Evolutionary conservation across 2,329 filamentous ascomycete species (phyloP).

Genomic region (Penicillium glabrum): DNA sequence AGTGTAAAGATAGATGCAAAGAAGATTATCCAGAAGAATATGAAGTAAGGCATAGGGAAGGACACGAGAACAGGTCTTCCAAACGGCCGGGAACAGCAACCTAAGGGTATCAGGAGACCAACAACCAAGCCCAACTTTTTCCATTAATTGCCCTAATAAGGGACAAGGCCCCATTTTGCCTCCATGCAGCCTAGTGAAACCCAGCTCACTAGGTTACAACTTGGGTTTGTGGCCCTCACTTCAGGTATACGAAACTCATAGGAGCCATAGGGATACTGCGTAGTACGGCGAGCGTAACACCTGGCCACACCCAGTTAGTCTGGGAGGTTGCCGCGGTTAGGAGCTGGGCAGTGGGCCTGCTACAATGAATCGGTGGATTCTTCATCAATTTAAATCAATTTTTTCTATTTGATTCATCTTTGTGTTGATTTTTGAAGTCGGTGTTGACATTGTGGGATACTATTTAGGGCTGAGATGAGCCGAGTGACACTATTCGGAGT

Average conservation of each 20-base stretch:
- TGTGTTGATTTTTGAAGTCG: background rate
- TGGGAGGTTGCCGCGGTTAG: background rate
- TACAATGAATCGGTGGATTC: background rate
- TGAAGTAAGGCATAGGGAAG: no score
- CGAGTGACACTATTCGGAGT: no score
- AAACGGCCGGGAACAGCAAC: no score
- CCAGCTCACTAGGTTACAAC: background rate
- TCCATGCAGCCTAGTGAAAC: background rate
- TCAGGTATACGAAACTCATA: background rate
- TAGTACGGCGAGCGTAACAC: background rate
- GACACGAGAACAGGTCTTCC: no score
- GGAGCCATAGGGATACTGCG: background rate
- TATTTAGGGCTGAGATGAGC: background rate
- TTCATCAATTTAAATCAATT: background rate
- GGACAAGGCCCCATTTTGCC: background rate
- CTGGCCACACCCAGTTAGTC: background rate
- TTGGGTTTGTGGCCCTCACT: background rate
- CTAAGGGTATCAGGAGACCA: no score
- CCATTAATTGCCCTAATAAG: background rate
- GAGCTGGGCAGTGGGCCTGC: background rate
- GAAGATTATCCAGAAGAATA: no score
- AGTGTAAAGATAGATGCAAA: no score
- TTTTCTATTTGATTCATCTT: background rate
- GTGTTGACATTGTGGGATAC: background rate
- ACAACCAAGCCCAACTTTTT: background rate